Evolutionary conservation across 441 rosid genomes (phyloP).

Genomic region (Gossypium davidsonii): DNA sequence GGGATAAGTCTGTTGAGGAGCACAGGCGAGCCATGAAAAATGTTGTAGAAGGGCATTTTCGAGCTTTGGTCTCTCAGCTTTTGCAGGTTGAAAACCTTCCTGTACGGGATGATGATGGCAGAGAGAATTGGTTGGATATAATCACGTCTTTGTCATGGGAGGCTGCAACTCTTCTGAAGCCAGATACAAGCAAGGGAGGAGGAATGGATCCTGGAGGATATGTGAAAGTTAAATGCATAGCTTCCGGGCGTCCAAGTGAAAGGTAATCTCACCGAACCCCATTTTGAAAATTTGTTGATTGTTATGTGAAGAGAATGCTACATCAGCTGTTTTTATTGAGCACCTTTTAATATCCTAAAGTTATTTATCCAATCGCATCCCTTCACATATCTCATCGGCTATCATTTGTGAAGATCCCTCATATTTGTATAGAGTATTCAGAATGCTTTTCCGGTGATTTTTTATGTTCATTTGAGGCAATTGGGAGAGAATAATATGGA

Average conservation of each 20-base stretch:
- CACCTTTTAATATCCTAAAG: slow-evolving; percentile 8
- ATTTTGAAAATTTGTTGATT: slow-evolving; percentile 7
- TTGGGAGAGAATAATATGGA: neutral
- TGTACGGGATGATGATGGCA: slow-evolving; percentile 40
- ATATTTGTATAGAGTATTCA: neutral
- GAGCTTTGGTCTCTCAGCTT: slow-evolving; percentile 72
- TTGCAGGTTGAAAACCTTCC: slow-evolving; percentile 62
- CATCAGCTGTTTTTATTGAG: neutral
- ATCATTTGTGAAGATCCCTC: neutral
- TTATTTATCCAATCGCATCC: slow-evolving; percentile 1
- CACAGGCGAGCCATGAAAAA: slow-evolving; percentile 52
- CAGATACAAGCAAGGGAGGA: slow-evolving; percentile 67
- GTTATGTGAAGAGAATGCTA: neutral
- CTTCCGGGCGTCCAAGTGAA: slow-evolving; percentile 53
- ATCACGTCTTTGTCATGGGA: slow-evolving; percentile 73
- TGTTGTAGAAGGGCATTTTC: slow-evolving; percentile 70
- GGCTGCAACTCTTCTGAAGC: slow-evolving; percentile 70
- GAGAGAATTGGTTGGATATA: slow-evolving; percentile 65
- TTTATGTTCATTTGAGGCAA: slow-evolving; percentile 5
- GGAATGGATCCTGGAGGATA: slow-evolving; percentile 86
- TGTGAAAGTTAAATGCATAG: slow-evolving; percentile 73
- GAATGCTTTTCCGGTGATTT: neutral
- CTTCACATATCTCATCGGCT: slow-evolving; percentile 12
- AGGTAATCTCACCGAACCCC: slow-evolving; percentile 38
- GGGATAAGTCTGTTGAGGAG: slow-evolving; percentile 49